phyloP scores from a whole-genome alignment of 495 filamentous ascomycete species.

The Sabuloglossum arenarium region DNA sequence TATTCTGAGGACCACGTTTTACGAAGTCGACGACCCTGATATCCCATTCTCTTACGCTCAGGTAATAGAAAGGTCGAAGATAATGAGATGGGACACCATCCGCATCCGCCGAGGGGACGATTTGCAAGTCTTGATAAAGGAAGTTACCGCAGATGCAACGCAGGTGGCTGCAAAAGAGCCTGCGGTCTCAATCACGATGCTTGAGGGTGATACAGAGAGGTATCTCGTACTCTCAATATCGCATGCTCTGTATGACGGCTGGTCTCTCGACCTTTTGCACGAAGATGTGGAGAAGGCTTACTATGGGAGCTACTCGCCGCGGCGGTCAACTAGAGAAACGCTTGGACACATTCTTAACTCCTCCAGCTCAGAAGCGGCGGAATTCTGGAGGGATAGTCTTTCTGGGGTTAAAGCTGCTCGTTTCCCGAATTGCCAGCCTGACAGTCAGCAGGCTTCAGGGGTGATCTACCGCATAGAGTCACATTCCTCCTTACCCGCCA shows the following conservation, averaged over 20 bases:
- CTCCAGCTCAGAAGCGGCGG: constrained; percentile 18
- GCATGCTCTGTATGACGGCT: constrained; percentile 66
- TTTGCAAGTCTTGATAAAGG: neutral
- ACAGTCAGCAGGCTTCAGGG: neutral
- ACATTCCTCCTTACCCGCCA: constrained; percentile 17
- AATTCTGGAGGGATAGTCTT: constrained; percentile 41
- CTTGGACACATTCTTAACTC: constrained; percentile 23
- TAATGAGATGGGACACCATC: neutral
- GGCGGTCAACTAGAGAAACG: constrained; percentile 25
- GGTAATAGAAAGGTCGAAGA: constrained; percentile 23
- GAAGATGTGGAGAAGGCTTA: constrained; percentile 42
- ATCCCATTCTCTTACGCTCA: constrained; percentile 40
- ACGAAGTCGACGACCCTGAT: constrained; percentile 33
- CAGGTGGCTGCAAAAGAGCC: neutral
- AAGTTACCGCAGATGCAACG: constrained; percentile 1
- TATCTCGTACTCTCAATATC: constrained; percentile 50
- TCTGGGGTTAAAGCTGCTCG: constrained; percentile 22
- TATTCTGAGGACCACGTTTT: constrained; percentile 57
- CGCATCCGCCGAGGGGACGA: neutral
- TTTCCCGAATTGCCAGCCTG: constrained; percentile 9
- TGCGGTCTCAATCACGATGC: constrained; percentile 3
- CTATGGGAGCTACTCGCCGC: constrained; percentile 15
- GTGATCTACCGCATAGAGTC: constrained; percentile 25
- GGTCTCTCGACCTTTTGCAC: constrained; percentile 45
- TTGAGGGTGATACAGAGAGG: constrained; percentile 15